These are phyloP conservation scores for Calonectria hawksworthii DNA, from an alignment of 2,329 filamentous ascomycete species.

Conservation along the genomic window DNA sequence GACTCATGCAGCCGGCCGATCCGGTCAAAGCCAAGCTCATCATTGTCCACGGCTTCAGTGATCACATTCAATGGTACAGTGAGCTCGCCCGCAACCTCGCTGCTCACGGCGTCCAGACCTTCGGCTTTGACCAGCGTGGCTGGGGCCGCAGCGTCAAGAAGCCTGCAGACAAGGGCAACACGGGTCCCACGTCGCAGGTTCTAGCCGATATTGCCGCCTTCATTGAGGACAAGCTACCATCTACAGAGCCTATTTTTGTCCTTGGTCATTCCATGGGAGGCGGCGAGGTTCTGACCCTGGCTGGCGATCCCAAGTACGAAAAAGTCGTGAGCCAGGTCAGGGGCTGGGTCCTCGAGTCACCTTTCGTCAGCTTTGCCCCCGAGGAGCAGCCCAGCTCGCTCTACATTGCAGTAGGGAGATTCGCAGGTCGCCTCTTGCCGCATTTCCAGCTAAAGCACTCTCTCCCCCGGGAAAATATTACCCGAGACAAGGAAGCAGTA, in stretches of 20 bases:
- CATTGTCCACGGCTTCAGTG: conserved; percentile 91
- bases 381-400: conserved; percentile 73
- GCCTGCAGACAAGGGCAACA: conserved; percentile 75
- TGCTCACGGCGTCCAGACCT: conserved; percentile 79
- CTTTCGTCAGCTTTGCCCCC: conserved; percentile 81
- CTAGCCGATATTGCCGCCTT: conserved; percentile 85
- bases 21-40: conserved; percentile 78
- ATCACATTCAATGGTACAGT: conserved; percentile 85
- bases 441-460: conserved; percentile 75
- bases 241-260: conserved; percentile 78
- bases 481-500: conserved; percentile 75
- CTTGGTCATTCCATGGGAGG: conserved; percentile 95
- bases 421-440: conserved; percentile 79
- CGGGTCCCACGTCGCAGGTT: conserved; percentile 80
- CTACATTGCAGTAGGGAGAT: conserved; percentile 74
- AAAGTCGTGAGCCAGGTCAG: conserved; percentile 72
- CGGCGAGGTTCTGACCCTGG: conserved; percentile 77
- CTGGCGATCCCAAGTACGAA: conserved; percentile 63
- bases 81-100: conserved; percentile 80
- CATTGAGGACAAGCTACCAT: conserved; percentile 70
- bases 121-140: conserved; percentile 87
- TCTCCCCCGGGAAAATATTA: conserved; percentile 75
- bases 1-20: conserved; percentile 63
- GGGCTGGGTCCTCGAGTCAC: conserved; percentile 83
- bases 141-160: conserved; percentile 83